Base-by-base conservation (phyloP, 2,329 filamentous ascomycete species). In the Aspergillus jensenii region DNA sequence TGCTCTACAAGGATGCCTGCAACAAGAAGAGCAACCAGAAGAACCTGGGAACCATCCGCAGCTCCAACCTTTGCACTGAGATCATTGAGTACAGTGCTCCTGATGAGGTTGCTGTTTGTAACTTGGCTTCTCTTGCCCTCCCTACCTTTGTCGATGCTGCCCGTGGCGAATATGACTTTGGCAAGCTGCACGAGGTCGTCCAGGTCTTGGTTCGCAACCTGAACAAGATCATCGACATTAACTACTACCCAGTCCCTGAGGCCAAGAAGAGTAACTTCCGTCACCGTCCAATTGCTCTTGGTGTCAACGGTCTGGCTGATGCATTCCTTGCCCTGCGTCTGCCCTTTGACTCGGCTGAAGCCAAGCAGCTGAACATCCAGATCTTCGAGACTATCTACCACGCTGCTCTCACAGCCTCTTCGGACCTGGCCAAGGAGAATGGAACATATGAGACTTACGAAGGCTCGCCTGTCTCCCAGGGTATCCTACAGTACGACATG, bases 11-110 rank as follows among this genome's bases (percentile, higher is more conserved):
- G 84, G 95, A 99, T 79, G 85, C 88, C 71, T 93, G 90, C 87
- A 99, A 99, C 86, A 87, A 87, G 76, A 99, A 99, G 89, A 97
- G 93, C 84, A 99, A 99, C 86, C 95, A 99, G 82, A 98, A 99
- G 89, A 99, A 99, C 80, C 84, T 99, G 33, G 95, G 95, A 65
- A 97, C 93, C 62, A 99, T 99, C 70, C 92, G 92, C 78, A 97
- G 91, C 84, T 99, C 95, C 72, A 99, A 99, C 78, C 84, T 99
- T 49, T 99, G 95, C 87, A 98, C 93, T 51, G 95, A 99, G 79
- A 99, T 99, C 69, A 86, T 99, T 65, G 95, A 99, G 82, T 99
- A 97, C 83, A 96, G 84, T 65, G 91, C 95, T 37, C 93, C 95
- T 37, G 95, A 99, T 77, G 95, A 99, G 84, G 95, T 99, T 51